Percentiles rank a stretch among this genome's conserved stretches.
These are phyloP conservation scores for Harrya chromipes DNA, from an alignment of 768 basidiomycete species.

Conservation along the genomic window DNA sequence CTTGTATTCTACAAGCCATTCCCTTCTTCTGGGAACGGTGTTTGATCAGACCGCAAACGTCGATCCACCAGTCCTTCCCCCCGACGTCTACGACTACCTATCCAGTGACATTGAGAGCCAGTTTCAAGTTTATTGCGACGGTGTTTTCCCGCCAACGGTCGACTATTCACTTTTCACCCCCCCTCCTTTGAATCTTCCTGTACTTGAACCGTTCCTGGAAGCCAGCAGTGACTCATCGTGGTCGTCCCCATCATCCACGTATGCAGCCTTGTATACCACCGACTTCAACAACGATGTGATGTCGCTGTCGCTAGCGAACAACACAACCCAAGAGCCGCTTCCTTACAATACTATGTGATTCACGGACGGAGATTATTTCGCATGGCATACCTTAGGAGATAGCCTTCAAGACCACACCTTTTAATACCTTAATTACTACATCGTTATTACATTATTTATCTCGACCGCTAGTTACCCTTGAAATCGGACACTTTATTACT, in stretches of 20 bases:
- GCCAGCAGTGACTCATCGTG: slow-evolving; percentile 16
- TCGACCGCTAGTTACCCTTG: neutral
- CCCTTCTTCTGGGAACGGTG: neutral
- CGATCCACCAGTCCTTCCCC: neutral
- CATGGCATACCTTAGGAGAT: neutral
- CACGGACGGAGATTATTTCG: neutral
- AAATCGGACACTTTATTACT: no score
- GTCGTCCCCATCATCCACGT: slow-evolving; percentile 25
- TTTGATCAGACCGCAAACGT: slow-evolving; percentile 3
- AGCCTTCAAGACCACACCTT: slow-evolving; percentile 5
- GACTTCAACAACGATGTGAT: slow-evolving; percentile 7
- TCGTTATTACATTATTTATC: neutral
- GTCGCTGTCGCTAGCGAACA: slow-evolving; percentile 5
- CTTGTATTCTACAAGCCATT: slow-evolving; percentile 3
- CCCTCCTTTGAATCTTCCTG: slow-evolving; percentile 10
- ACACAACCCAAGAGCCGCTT: slow-evolving; percentile 10
- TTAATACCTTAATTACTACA: slow-evolving; percentile 1
- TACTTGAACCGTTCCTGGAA: slow-evolving; percentile 16
- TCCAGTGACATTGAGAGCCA: slow-evolving; percentile 1
- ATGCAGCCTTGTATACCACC: slow-evolving; percentile 14
- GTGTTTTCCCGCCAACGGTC: neutral
- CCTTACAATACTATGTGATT: slow-evolving; percentile 19
- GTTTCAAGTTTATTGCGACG: slow-evolving; percentile 7
- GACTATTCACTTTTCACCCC: slow-evolving; percentile 8
- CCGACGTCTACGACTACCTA: slow-evolving; percentile 2